Percentiles rank a stretch among this genome's conserved stretches.
These are phyloP conservation scores for Asterella californica DNA, from an alignment of 225 moss, liverwort and hornwort species.

Conservation along the genomic window DNA sequence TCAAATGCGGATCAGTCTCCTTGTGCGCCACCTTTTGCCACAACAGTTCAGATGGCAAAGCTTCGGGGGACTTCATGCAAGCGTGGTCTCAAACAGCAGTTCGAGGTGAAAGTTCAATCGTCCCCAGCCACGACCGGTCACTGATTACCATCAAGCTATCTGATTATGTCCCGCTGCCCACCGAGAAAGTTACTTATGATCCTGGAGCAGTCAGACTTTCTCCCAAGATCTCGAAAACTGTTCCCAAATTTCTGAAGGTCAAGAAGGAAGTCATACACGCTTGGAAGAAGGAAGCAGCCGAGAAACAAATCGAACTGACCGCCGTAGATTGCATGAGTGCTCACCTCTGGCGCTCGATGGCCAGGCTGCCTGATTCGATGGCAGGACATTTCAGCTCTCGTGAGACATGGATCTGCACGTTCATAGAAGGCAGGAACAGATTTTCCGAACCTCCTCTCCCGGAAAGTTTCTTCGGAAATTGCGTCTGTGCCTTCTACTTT, in stretches of 20 bases:
- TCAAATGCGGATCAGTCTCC: constrained; percentile 26
- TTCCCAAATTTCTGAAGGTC: constrained; percentile 6
- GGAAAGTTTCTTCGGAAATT: neutral
- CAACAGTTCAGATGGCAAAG: constrained; percentile 20
- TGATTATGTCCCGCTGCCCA: neutral
- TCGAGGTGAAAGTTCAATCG: neutral
- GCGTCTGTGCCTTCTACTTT: neutral
- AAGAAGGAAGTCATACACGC: constrained; percentile 8
- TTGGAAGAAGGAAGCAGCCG: constrained; percentile 16
- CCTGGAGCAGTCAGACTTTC: neutral
- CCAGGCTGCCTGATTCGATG: neutral
- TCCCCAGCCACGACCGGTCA: constrained; percentile 21
- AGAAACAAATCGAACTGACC: constrained; percentile 3
- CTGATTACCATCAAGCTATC: neutral
- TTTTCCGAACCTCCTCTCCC: neutral
- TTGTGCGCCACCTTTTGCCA: constrained; percentile 14
- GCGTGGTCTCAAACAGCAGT: constrained; percentile 26
- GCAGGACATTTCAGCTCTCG: neutral
- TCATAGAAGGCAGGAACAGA: constrained; percentile 14
- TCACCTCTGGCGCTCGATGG: constrained; percentile 13
- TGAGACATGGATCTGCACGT: neutral
- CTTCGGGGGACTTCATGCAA: constrained; percentile 18
- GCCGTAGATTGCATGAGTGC: constrained; percentile 17
- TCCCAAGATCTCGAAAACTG: neutral
- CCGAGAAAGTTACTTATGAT: neutral